A percentile compares a stretch with the other conserved stretches of the same genome.
Evolutionary conservation across 1,284 basidiomycete species (phyloP).

Genomic region (Ustilago cynodontis): DNA sequence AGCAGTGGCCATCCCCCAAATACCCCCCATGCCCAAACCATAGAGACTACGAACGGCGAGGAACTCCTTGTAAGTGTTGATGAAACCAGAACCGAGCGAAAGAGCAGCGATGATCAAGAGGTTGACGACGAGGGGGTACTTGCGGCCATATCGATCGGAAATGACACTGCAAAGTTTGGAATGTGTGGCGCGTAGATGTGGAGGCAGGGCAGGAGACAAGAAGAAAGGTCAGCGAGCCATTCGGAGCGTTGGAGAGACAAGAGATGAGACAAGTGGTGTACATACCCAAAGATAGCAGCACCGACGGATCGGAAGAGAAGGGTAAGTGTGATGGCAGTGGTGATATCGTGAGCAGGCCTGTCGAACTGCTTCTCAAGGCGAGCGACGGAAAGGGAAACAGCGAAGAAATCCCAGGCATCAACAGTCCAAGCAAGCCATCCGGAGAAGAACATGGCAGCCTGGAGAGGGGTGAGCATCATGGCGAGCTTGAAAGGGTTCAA

Average conservation of each 20-base stretch:
- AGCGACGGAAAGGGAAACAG: constrained; percentile 61
- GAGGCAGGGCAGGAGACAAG: neutral
- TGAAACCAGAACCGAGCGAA: constrained; percentile 78
- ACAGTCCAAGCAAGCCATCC: constrained; percentile 66
- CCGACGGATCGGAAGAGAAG: constrained; percentile 89
- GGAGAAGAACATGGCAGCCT: constrained; percentile 59
- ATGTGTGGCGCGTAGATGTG: too few relatives aligned
- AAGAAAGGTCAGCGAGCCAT: neutral
- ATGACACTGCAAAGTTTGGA: constrained; percentile 37
- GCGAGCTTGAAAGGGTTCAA: constrained; percentile 26
- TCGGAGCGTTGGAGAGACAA: neutral
- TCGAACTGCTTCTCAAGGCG: constrained; percentile 39
- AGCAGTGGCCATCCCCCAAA: constrained; percentile 58
- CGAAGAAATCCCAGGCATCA: constrained; percentile 68
- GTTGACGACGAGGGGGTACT: constrained; percentile 87
- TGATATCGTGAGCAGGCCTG: constrained; percentile 41
- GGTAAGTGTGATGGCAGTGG: constrained; percentile 86
- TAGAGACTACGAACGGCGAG: constrained; percentile 71
- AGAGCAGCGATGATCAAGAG: constrained; percentile 73
- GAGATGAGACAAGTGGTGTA: neutral
- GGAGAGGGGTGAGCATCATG: constrained; percentile 61
- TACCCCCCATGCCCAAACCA: constrained; percentile 77
- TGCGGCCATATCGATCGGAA: constrained; percentile 81
- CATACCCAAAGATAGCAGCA: constrained; percentile 80
- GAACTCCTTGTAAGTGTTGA: constrained; percentile 72